Conservation (phyloP, 1,284 basidiomycete genomes). For the Apiotrichum gracile region DNA sequence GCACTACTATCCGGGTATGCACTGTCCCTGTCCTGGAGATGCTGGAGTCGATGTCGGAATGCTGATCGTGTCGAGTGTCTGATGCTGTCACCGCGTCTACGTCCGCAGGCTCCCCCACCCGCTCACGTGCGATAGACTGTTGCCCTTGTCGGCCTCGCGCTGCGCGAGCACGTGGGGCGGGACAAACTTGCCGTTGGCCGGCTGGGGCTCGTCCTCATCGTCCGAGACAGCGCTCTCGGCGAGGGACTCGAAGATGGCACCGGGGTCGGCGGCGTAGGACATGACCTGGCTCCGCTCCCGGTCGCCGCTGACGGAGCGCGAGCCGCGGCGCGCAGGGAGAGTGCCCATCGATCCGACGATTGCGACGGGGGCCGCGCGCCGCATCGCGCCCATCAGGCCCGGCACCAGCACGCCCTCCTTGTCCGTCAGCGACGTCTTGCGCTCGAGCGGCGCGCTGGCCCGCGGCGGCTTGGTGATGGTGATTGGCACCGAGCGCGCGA, state of each 20-base stretch:
- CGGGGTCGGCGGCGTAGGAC: constrained; percentile 33
- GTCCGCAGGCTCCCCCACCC: no score
- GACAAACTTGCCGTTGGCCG: constrained; percentile 26
- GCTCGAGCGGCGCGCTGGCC: constrained; percentile 18
- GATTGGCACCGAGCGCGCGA: constrained; percentile 43
- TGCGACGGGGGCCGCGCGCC: constrained; percentile 4
- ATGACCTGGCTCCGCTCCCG: constrained; percentile 32
- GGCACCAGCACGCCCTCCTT: constrained; percentile 38
- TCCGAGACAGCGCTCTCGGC: constrained; percentile 25
- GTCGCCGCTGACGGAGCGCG: constrained; percentile 24
- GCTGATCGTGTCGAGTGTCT: background rate
- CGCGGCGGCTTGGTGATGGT: constrained; percentile 23
- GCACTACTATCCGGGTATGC: no score
- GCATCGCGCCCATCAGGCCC: constrained; percentile 37
- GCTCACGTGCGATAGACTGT: no score
- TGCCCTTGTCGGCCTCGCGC: constrained; percentile 21
- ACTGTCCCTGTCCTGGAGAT: no score
- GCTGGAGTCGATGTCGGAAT: background rate
- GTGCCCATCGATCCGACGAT: background rate
- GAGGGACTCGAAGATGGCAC: constrained; percentile 35
- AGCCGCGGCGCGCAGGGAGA: constrained; percentile 3
- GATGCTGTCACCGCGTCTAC: no score
- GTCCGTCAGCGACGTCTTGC: constrained; percentile 43
- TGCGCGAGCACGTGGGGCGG: constrained; percentile 39
- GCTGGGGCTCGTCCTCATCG: constrained; percentile 12